These are phyloP conservation scores for Ophiostoma australiae DNA, from an alignment of 2,329 filamentous ascomycete genomes.

Conservation along the genomic window DNA sequence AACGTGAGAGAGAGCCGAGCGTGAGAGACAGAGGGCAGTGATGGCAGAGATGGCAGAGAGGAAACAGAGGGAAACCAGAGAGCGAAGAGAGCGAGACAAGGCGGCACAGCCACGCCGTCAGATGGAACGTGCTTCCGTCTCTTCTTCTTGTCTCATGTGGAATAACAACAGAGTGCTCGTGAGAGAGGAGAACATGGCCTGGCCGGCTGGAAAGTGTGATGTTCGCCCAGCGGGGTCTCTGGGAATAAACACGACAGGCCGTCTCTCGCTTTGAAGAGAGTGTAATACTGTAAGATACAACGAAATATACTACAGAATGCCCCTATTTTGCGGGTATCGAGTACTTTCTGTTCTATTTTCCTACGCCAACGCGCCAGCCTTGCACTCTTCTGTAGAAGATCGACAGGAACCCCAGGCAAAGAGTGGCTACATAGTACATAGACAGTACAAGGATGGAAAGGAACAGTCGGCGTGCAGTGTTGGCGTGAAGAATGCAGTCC, in stretches of 20 bases:
- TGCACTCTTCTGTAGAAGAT: conserved; percentile 19
- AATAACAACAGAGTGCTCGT: neutral
- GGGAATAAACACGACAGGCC: neutral
- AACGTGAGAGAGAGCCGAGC: neutral
- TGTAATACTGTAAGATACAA: neutral
- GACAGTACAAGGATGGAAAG: too few species aligned
- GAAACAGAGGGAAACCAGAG: neutral
- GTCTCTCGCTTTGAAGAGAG: too few species aligned
- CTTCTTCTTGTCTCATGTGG: neutral
- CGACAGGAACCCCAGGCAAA: conserved; percentile 18
- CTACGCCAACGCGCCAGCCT: conserved; percentile 14
- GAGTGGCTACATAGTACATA: neutral
- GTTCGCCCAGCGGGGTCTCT: neutral
- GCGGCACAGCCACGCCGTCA: neutral
- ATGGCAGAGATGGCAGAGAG: neutral
- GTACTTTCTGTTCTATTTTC: conserved; percentile 16
- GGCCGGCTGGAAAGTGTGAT: neutral
- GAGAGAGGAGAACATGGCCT: neutral
- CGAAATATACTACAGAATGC: neutral
- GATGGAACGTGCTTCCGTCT: conserved; percentile 1
- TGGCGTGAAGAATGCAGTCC: conserved; percentile 2
- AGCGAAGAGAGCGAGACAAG: neutral
- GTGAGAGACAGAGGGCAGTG: neutral
- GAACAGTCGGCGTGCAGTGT: neutral
- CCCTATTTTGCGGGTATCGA: conserved; percentile 6